phyloP scores from a whole-genome alignment of 2,329 filamentous ascomycete genomes.

The Truncatella angustata region DNA sequence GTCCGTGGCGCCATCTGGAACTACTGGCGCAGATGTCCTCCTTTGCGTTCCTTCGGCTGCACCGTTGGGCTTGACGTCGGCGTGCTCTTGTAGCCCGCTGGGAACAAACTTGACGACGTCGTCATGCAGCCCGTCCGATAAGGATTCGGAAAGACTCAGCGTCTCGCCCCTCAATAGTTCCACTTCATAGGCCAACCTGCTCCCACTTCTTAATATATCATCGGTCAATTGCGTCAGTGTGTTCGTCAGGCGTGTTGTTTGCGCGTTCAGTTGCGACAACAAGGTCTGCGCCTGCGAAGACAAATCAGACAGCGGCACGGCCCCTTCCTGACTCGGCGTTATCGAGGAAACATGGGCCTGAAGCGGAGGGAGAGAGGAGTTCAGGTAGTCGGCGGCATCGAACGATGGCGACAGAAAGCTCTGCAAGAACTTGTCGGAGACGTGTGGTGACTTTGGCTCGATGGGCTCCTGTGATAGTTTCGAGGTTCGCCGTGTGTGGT shows the following conservation, averaged over 20 bases:
- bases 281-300: constrained; percentile 79
- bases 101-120: constrained; percentile 75
- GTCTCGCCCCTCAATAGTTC: constrained; percentile 90
- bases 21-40: constrained; percentile 19
- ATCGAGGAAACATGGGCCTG: constrained; percentile 37
- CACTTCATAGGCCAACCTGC: constrained; percentile 88
- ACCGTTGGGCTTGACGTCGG: constrained; percentile 20
- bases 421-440: constrained; percentile 69
- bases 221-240: constrained; percentile 88
- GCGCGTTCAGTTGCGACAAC: constrained; percentile 84
- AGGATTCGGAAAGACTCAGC: constrained; percentile 71
- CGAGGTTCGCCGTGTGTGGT: constrained; percentile 39
- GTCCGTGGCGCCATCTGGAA: constrained; percentile 11
- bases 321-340: constrained; percentile 29
- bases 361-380: constrained; percentile 71
- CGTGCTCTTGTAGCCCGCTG: constrained; percentile 37
- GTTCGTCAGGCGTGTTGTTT: constrained; percentile 78
- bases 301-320: constrained; percentile 69
- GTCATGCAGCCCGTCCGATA: constrained; percentile 68
- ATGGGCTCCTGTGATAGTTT: constrained; percentile 29
- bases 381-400: constrained; percentile 83
- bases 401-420: constrained; percentile 77
- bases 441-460: constrained; percentile 57
- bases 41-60: constrained; percentile 14
- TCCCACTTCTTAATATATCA: constrained; percentile 87